Evolutionary conservation across 495 filamentous ascomycete genomes (phyloP).

Genomic region (Amphirosellinia nigrospora): DNA sequence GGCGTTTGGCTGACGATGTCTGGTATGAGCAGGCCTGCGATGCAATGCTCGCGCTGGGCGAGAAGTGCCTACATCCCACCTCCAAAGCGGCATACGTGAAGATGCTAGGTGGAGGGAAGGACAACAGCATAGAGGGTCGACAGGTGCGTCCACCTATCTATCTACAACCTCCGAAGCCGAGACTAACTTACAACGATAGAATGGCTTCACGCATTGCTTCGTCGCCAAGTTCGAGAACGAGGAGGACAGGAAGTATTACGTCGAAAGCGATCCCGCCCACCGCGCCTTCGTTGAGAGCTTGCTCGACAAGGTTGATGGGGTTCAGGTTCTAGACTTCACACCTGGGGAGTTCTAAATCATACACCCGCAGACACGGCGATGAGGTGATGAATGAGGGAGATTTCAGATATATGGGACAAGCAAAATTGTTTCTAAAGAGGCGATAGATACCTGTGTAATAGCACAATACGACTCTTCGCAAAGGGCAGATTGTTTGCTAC

Average conservation of each 20-base stretch:
- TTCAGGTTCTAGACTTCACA: conserved; percentile 52
- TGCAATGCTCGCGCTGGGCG: conserved; percentile 39
- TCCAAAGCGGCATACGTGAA: conserved; percentile 63
- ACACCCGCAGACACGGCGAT: neutral
- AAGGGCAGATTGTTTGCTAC: neutral
- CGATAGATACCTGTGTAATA: neutral
- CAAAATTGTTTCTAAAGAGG: too few relatives aligned
- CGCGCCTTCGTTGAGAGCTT: conserved; percentile 48
- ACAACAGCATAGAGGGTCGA: conserved; percentile 67
- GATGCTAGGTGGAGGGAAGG: conserved; percentile 59
- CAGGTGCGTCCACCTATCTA: conserved; percentile 55
- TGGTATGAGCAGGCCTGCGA: conserved; percentile 35
- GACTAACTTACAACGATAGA: conserved; percentile 42
- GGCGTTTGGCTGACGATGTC: conserved; percentile 12
- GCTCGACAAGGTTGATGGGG: conserved; percentile 42
- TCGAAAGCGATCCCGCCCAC: conserved; percentile 60
- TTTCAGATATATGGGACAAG: neutral
- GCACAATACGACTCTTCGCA: neutral
- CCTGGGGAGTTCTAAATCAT: conserved; percentile 45
- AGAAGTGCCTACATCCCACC: conserved; percentile 57
- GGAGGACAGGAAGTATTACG: conserved; percentile 63
- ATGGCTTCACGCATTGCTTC: conserved; percentile 64
- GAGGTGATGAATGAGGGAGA: conserved; percentile 8
- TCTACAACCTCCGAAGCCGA: neutral
- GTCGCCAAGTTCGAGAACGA: conserved; percentile 64